phyloP scores from a whole-genome alignment of 1,139 yeast genomes.

The Magnusiomyces paraingens region DNA sequence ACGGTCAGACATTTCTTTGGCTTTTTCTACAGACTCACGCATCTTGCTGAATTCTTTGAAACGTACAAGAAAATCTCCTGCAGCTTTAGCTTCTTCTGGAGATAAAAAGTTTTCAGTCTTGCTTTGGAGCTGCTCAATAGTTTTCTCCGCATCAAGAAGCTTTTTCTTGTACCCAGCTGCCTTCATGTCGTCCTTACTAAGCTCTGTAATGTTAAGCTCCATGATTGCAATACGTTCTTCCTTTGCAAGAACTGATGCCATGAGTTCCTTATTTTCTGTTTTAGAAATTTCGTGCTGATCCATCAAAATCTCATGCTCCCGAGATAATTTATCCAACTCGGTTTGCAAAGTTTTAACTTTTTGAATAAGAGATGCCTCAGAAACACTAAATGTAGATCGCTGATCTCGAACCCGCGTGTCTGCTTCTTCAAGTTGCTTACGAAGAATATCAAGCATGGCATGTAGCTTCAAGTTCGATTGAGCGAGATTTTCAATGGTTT shows the following conservation, averaged over 20 bases:
- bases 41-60: conserved; percentile 7
- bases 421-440: conserved; percentile 9
- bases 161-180: conserved; percentile 20
- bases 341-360: conserved; percentile 6
- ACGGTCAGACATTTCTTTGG: conserved; percentile 14
- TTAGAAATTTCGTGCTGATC: conserved; percentile 21
- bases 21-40: conserved; percentile 16
- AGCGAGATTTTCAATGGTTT: conserved; percentile 32
- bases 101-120: neutral
- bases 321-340: conserved; percentile 23
- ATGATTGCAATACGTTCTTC: conserved; percentile 20
- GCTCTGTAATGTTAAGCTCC: conserved; percentile 22
- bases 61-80: conserved; percentile 5
- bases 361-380: conserved; percentile 5
- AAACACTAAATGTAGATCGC: conserved; percentile 14
- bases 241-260: conserved; percentile 13
- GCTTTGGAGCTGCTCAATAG: conserved; percentile 17
- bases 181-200: conserved; percentile 15
- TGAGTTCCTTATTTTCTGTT: conserved; percentile 18
- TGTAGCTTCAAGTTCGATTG: conserved; percentile 32
- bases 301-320: conserved; percentile 19
- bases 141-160: conserved; percentile 21
- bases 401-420: conserved; percentile 24
- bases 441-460: neutral
- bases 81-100: conserved; percentile 7